Base-by-base conservation (phyloP, 2,329 filamentous ascomycete genomes). In the Claviceps paspali region DNA sequence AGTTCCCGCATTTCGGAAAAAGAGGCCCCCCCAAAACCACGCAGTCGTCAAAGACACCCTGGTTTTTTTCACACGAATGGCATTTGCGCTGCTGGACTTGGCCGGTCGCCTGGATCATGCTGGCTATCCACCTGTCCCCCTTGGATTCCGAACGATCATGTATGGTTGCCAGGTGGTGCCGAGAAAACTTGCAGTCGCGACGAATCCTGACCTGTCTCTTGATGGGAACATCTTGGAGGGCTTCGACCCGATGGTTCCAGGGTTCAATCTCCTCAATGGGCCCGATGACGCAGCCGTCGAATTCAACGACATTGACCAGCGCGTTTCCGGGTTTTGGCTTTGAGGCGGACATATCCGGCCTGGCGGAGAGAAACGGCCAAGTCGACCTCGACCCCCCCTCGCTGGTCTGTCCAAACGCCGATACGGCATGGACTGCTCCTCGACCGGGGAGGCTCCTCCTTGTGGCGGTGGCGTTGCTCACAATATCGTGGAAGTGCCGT, bases 31-130 rank as follows among this genome's bases (percentile, higher is more conserved):
- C 59, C 11, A 65, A 49, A 18, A 63, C 55, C 34, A 68, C 55
- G 46, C 66, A 70, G 5, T 59, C 53, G 2, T 59, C 56, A 43
- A 66, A 70, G 0, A 59, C 58, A 0, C 66, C 66, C 17, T 58
- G 52, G 19, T 59, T 57, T 38, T 55, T 61, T 1, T 57, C 48
- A 37, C 67, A 70, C 1, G 55, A 58, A 1, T 51, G 43, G 36
- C 67, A 70, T 21, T 57, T 54, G 15, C 52, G 48, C 0, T 47
- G 42, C 39, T 65, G 62, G 3, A 62, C 39, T 10, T 59, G 52
- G 1, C 67, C 66, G 0, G 58, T 66, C 2, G 67, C 67, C 41
- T 70, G 65, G 23, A 69, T 65, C 56, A 67, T 65, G 39, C 61
- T 63, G 10, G 61, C 60, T 6, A 67, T 44, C 63, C 64, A 68